Evolutionary conservation across 257 asterid species (phyloP), one percentile per base, ranked within the genome.

Genomic region (Eucommia ulmoides): DNA sequence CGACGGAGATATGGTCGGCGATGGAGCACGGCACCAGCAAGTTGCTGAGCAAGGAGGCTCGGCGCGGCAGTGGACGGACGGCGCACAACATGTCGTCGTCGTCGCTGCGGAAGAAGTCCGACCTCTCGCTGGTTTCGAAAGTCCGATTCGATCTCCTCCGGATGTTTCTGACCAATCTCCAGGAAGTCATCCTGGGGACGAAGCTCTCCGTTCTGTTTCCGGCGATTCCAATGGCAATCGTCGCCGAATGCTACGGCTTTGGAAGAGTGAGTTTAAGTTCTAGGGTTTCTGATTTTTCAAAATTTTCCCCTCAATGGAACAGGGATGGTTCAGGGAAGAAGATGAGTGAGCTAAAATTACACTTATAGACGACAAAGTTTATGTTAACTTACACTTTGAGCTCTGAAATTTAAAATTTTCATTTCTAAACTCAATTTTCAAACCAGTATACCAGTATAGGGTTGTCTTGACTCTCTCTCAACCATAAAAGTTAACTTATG

Each of bases 31-130:
- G 94, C 16, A 74, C 52, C 24, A 33, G 59, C 1, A 83, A 74
- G 65, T 50, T 41, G 0, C 50, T 78, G 54, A 76, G 71, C 66
- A 74, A 65, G 61, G 93, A 79, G n/a, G 48, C 54, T 74, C 64
- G 58, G 38, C 71, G 73, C 19, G 83, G 80, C 2, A 60, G 58
- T n/a, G 59, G 60, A 23, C 77, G 94, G 0, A 79, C 93, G 0
- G 94, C 93, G 0, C 93, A 86, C 54, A 74, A 78, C 53, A 53
- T 78, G 70, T 85, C 93, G 1, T 72, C 96, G 0, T 64, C 92
- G 3, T 80, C 96, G 2, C 81, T 91, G 6, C 76, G 94, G 7
- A 83, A 81, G 70, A 86, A 79, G 45, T 83, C 96, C 41, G 94
- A 83, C 33, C 69, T 70, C 2, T 33, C 94, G 5, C 71, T 82